Evolutionary conservation across 1,284 basidiomycete species (phyloP).

Genomic region (Limonomyces culmigenus): DNA sequence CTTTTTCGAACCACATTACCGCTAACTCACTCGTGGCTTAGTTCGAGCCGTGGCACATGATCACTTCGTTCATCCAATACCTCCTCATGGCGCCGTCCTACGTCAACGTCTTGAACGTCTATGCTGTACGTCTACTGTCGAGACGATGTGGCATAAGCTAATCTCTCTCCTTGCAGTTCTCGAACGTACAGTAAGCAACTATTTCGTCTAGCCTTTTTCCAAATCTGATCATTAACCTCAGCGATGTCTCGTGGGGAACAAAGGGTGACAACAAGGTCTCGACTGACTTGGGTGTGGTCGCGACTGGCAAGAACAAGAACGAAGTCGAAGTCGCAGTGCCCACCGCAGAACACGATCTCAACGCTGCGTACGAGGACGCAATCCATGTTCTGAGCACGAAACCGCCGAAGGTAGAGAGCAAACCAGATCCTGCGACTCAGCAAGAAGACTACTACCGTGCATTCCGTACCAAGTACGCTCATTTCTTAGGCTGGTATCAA

Average conservation of each 20-base stretch:
- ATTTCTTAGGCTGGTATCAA: no score
- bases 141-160: slow-evolving; percentile 4
- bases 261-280: slow-evolving; percentile 79
- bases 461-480: slow-evolving; percentile 67
- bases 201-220: slow-evolving; percentile 4
- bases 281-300: slow-evolving; percentile 73
- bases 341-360: slow-evolving; percentile 73
- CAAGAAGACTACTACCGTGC: slow-evolving; percentile 84
- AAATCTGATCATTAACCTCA: slow-evolving; percentile 8
- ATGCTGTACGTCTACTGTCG: slow-evolving; percentile 47
- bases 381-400: slow-evolving; percentile 61
- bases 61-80: slow-evolving; percentile 92
- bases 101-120: slow-evolving; percentile 81
- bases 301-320: slow-evolving; percentile 37
- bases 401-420: slow-evolving; percentile 50
- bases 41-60: slow-evolving; percentile 86
- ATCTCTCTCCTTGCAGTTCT: slow-evolving; percentile 36
- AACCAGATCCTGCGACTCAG: slow-evolving; percentile 45
- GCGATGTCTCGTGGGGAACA: slow-evolving; percentile 78
- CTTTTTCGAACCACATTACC: not conserved
- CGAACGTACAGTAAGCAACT: slow-evolving; percentile 60
- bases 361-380: slow-evolving; percentile 75
- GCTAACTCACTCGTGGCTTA: slow-evolving; percentile 13
- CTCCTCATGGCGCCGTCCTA: slow-evolving; percentile 85
- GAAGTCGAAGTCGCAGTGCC: slow-evolving; percentile 74